Conservation (phyloP, 306 rosid species). For the Rosa chinensis region DNA sequence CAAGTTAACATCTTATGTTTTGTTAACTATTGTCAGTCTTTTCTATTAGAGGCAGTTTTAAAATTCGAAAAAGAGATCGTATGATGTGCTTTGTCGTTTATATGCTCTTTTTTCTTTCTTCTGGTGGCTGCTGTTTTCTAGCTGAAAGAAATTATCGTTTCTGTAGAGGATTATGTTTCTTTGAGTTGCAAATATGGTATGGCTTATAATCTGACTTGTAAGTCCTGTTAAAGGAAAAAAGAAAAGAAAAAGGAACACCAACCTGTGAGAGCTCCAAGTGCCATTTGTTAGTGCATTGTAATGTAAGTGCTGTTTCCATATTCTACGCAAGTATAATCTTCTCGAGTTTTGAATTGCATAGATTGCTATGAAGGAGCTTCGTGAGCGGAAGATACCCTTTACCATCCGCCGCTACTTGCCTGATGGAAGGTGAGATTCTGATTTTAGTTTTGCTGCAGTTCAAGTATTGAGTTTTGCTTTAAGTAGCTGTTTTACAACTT, state of each 20-base stretch:
- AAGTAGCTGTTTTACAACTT: not conserved
- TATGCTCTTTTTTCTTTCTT: not conserved
- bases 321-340: not conserved
- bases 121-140: not conserved
- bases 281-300: not conserved
- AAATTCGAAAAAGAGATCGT: not conserved
- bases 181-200: not conserved
- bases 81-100: not conserved
- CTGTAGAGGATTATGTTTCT: not conserved
- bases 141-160: not conserved
- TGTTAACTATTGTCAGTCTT: not conserved
- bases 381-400: conserved; percentile 89
- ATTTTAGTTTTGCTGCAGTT: not conserved
- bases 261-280: not conserved
- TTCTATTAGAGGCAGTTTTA: not conserved
- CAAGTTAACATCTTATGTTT: not conserved
- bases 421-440: conserved; percentile 75
- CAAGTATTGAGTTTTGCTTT: not conserved
- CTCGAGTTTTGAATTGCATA: conserved; percentile 5
- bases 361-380: conserved; percentile 99
- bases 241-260: not conserved
- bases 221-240: not conserved
- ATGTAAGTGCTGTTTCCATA: not conserved
- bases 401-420: conserved; percentile 96
- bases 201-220: not conserved